Evolutionary conservation across 768 basidiomycete genomes (phyloP).

Genomic region (Trametes maxima): DNA sequence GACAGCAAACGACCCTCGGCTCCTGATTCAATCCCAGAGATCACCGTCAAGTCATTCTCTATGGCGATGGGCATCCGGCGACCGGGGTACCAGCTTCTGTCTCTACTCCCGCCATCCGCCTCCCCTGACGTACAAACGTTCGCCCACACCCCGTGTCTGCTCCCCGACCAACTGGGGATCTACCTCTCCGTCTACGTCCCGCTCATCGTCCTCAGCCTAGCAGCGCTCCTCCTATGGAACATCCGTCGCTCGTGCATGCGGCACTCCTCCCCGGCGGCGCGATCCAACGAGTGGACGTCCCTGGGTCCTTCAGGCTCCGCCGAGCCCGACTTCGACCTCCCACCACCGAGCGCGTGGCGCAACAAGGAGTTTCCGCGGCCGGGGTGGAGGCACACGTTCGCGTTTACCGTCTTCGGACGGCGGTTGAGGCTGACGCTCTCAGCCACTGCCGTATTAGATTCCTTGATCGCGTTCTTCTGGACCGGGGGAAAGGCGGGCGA

Average conservation of each 20-base stretch:
- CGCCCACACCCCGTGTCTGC: slow-evolving; percentile 67
- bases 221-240: slow-evolving; percentile 41
- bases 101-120: slow-evolving; percentile 52
- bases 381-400: slow-evolving; percentile 13
- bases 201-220: slow-evolving; percentile 59
- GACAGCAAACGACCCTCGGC: slow-evolving; percentile 21
- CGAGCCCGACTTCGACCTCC: slow-evolving; percentile 23
- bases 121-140: slow-evolving; percentile 35
- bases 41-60: slow-evolving; percentile 88
- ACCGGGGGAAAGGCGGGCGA: not conserved
- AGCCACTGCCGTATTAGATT: not conserved
- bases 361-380: slow-evolving; percentile 20
- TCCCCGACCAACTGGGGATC: slow-evolving; percentile 84
- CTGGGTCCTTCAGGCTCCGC: slow-evolving; percentile 10
- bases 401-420: slow-evolving; percentile 5
- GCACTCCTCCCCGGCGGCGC: slow-evolving; percentile 7
- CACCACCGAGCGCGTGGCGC: slow-evolving; percentile 26
- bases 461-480: slow-evolving; percentile 9
- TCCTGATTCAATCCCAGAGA: slow-evolving; percentile 55
- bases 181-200: slow-evolving; percentile 77
- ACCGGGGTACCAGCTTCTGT: slow-evolving; percentile 91
- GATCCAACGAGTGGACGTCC: slow-evolving; percentile 9
- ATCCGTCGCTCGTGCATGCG: slow-evolving; percentile 26
- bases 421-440: slow-evolving; percentile 4
- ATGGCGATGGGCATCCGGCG: slow-evolving; percentile 84